Base-by-base conservation (phyloP, 495 filamentous ascomycete genomes). In the Platismatia glauca region DNA sequence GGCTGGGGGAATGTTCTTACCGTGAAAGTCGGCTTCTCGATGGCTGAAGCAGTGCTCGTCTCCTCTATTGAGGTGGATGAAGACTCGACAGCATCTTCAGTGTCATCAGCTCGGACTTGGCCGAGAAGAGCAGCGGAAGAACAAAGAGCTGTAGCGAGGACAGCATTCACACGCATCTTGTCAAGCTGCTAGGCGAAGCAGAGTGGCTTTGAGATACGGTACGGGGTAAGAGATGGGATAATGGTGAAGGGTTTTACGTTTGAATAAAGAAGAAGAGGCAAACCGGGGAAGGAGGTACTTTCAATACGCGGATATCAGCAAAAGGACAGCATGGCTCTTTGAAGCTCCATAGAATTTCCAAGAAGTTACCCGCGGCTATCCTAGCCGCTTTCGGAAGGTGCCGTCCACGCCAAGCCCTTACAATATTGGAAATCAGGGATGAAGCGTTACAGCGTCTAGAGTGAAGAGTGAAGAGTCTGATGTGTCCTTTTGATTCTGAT, bases 1-100 rank as follows among this genome's bases (percentile, higher is more conserved):
- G 24, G 13, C 22, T 59, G 16, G 50, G 29, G 50, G 18, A 2
- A 20, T 59, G 16, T 33, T 78, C 91, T 79, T 78, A 96, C 92
- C 61, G 92, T 95, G 74, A 96, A 97, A 56, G 86, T 90, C 29
- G 94, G 91, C 68, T 87, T 84, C 72, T 85, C 80, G 48, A 84
- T 71, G 31, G 79, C 77, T 62, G 85, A 77, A 46, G 82, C 76
- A 31, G 89, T 81, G 18, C 72, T 72, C 20, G 84, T 77, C 71
- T 82, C 77, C 27, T 64, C 63, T 15, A 70, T 33, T 31, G 67
- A 58, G 24, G 68, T 59, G 12, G 71, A 61, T 22, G 68, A 61
- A 27, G 69, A 65, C 48, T 72, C 61, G 41, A 66, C 66, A 62
- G 78, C 73, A 67, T 78, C 78, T 38, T 74, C 75, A 12, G 67